These are phyloP conservation scores for Plenodomus tracheiphilus DNA, from an alignment of 2,329 filamentous ascomycete species.

Conservation along the genomic window DNA sequence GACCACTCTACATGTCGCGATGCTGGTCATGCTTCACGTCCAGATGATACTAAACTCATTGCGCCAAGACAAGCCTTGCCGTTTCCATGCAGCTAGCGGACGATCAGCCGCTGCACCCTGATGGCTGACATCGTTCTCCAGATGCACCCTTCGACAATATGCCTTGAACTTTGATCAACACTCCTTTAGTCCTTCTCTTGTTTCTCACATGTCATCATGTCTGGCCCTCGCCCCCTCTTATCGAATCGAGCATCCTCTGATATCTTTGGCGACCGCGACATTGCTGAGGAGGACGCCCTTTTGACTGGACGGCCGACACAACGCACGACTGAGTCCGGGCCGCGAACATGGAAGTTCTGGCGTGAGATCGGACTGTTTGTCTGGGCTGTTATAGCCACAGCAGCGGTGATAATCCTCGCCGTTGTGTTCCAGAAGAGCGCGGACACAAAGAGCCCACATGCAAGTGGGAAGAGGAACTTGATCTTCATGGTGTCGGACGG, in stretches of 20 bases:
- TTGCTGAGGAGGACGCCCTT: slow-evolving; percentile 66
- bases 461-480: slow-evolving; percentile 79
- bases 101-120: too few relatives aligned
- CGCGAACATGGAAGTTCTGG: slow-evolving; percentile 61
- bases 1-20: too few relatives aligned
- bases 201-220: slow-evolving; percentile 31
- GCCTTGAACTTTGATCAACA: too few relatives aligned
- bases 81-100: too few relatives aligned
- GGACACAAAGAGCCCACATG: slow-evolving; percentile 33
- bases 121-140: too few relatives aligned
- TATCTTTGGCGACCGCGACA: slow-evolving; percentile 57
- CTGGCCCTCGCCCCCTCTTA: slow-evolving; percentile 57
- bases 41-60: too few relatives aligned
- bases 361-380: slow-evolving; percentile 76
- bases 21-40: too few relatives aligned
- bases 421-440: slow-evolving; percentile 73
- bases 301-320: slow-evolving; percentile 57
- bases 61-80: too few relatives aligned
- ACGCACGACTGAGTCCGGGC: slow-evolving; percentile 22
- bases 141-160: not conserved
- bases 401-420: slow-evolving; percentile 75
- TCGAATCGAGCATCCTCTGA: slow-evolving; percentile 60
- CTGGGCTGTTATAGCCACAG: slow-evolving; percentile 82
- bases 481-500: slow-evolving; percentile 99
- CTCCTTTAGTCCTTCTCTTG: too few relatives aligned